Percentiles rank a stretch among this genome's conserved stretches.
Evolutionary conservation across 2,329 filamentous ascomycete genomes (phyloP).

Genomic region (Talaromyces sp.): DNA sequence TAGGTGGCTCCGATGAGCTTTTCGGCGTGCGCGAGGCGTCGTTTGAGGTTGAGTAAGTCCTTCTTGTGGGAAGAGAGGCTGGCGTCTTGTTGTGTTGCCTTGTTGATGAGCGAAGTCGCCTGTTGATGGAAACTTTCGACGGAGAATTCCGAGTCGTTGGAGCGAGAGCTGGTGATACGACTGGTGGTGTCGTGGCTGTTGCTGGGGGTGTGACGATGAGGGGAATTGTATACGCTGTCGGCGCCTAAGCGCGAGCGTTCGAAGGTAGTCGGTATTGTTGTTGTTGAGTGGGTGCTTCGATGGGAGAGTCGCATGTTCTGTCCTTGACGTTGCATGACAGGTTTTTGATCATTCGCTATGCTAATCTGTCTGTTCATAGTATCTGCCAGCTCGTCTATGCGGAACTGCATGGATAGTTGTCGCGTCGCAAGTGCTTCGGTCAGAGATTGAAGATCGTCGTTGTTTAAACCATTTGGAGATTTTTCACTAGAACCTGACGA

Average conservation of each 20-base stretch:
- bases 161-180: background rate
- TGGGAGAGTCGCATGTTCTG: background rate
- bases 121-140: background rate
- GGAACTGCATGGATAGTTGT: slow-evolving; percentile 7
- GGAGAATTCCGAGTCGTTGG: background rate
- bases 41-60: slow-evolving; percentile 7
- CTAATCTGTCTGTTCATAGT: background rate
- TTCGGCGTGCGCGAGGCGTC: slow-evolving; percentile 9
- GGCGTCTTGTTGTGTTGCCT: background rate
- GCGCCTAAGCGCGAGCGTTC: background rate
- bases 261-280: background rate
- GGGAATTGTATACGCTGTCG: background rate
- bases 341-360: background rate
- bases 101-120: background rate
- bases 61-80: background rate
- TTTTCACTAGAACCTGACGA: background rate
- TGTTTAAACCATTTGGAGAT: background rate
- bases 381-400: background rate
- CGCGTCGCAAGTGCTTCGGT: slow-evolving; percentile 3
- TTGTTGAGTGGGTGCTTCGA: background rate
- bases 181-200: background rate
- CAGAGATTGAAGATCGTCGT: background rate
- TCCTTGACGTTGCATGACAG: background rate
- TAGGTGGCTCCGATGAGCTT: background rate
- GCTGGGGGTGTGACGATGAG: background rate